Base-by-base conservation (phyloP, 169 alveolate genomes). In the Miamiensis avidus region DNA sequence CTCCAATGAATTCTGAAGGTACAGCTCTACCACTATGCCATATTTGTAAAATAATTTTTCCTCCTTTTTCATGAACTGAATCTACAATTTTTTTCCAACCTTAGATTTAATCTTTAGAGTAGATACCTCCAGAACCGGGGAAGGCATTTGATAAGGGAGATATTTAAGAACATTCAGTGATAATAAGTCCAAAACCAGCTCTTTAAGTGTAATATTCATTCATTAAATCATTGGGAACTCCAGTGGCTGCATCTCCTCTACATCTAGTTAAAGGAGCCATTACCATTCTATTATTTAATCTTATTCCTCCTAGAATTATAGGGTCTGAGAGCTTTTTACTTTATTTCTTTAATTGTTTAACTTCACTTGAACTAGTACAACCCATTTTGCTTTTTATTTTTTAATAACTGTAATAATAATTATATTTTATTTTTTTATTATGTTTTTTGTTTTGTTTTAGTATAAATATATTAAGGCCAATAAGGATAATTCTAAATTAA, bases 31-130 rank as follows among this genome's bases (percentile, higher is more conserved):
- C 90, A 34, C 81, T 26, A 81, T 85, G 90, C 82, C 82, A 85
- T 26, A 85, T 64, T 49, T 85, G 64, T 15, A 83, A 30, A 34
- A 34, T n/a, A 20, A 85, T 85, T 86, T 75, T 79, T 1, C 90
- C 90, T 29, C 82, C 82, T 34, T 85, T 79, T 26, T 73, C 31
- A 65, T 85, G 93, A 26, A 89, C 93, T 25, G 83, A 69, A 34
- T 89, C 84, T 4, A 74, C 82, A 28, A 86, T 85, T 83, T 83
- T 89, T 82, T 86, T 89, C 93, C 93, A 89, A 28, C 91, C 91
- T 31, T 74, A 82, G 0, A 85, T 76, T 69, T 89, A 79, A 30
- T 82, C 89, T 34, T 83, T 79, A 28, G 69, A 78, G 30, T 34
- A 85, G 15, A 85, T 72, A 30, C 90, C 81, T 65, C 83, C 84